Evolutionary conservation across 176 grass and related monocot species (phyloP).

Genomic region (Microstegium vimineum): DNA sequence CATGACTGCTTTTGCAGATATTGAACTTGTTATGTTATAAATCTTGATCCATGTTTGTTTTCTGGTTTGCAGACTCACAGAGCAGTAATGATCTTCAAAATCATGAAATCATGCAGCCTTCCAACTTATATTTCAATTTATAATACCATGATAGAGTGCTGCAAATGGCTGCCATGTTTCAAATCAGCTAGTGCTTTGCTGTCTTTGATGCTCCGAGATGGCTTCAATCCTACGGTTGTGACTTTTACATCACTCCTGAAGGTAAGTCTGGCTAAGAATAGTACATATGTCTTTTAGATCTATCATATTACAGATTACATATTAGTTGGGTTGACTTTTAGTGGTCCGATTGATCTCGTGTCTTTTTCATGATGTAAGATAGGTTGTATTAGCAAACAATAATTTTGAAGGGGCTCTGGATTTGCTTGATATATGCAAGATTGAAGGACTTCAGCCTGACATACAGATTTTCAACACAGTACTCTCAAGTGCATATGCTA

Average conservation of each 20-base stretch:
- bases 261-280: conserved; percentile 12
- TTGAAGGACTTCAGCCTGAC: conserved; percentile 56
- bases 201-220: conserved; percentile 80
- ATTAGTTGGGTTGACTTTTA: conserved; percentile 21
- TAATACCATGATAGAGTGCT: conserved; percentile 84
- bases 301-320: conserved; percentile 2
- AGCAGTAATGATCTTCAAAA: conserved; percentile 66
- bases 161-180: conserved; percentile 46
- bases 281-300: not conserved
- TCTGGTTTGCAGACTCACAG: conserved; percentile 46
- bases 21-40: not conserved
- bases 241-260: conserved; percentile 68
- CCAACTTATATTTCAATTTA: conserved; percentile 58
- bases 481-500: conserved; percentile 52
- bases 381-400: conserved; percentile 68
- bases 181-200: conserved; percentile 60
- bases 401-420: conserved; percentile 64
- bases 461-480: conserved; percentile 65
- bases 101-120: conserved; percentile 55
- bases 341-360: conserved; percentile 1
- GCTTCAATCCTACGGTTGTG: conserved; percentile 40
- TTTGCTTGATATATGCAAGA: conserved; percentile 42
- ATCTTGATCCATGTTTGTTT: conserved; percentile 21
- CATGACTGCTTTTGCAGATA: not conserved
- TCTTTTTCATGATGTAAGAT: conserved; percentile 21